Conservation (phyloP, 345 rosid species). For the Brassica napus region DNA sequence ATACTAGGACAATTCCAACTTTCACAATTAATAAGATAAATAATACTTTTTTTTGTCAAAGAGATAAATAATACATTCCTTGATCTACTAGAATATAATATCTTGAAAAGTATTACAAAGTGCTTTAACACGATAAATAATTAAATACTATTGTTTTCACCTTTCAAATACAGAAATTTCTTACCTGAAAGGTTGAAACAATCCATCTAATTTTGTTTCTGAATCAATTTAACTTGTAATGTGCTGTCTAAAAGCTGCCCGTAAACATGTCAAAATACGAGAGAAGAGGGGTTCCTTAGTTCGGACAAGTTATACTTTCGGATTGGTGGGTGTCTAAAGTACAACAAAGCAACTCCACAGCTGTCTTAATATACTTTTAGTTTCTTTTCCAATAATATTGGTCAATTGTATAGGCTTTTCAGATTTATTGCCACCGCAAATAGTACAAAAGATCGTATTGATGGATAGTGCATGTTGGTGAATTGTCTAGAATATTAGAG, state of each 20-base stretch:
- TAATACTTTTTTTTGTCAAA: no score
- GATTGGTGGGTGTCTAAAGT: slow-evolving; percentile 26
- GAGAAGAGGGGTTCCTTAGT: slow-evolving; percentile 20
- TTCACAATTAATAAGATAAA: neutral
- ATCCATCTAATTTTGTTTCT: neutral
- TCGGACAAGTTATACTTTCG: slow-evolving; percentile 34
- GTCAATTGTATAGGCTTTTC: slow-evolving; percentile 24
- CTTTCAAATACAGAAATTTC: neutral
- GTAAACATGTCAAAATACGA: slow-evolving; percentile 13
- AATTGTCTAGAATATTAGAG: neutral
- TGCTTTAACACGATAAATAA: neutral
- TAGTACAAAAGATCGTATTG: neutral
- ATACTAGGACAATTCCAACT: slow-evolving; percentile 4
- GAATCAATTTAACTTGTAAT: neutral
- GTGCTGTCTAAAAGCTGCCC: slow-evolving; percentile 41
- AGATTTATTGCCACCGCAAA: slow-evolving; percentile 14
- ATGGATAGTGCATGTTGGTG: slow-evolving; percentile 22
- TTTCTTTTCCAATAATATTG: slow-evolving; percentile 11
- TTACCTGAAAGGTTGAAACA: neutral
- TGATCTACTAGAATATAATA: neutral
- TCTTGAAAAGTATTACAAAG: neutral
- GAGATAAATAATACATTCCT: neutral
- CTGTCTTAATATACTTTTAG: slow-evolving; percentile 10
- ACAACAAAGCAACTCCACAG: slow-evolving; percentile 42
- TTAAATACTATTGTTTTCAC: neutral